Evolutionary conservation across 306 rosid species (phyloP).

Genomic region (Pterocarpus macrocarpus): DNA sequence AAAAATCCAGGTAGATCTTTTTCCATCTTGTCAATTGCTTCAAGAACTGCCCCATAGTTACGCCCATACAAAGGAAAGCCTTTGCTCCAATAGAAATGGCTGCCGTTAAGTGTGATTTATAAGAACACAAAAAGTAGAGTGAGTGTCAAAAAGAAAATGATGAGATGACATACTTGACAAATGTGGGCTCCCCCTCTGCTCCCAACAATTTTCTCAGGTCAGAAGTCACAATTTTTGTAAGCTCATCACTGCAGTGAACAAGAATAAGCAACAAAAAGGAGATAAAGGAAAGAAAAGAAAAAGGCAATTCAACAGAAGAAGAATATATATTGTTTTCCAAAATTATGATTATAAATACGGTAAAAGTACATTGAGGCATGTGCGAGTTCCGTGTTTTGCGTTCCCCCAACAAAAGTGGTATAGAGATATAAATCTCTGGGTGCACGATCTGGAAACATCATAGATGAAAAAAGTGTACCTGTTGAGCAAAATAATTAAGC

Average conservation of each 20-base stretch:
- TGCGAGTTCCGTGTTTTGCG: slow-evolving; percentile 78
- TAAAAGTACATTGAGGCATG: slow-evolving; percentile 74
- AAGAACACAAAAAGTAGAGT: slow-evolving; percentile 34
- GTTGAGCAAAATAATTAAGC: slow-evolving; percentile 47
- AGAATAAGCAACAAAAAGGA: slow-evolving; percentile 34
- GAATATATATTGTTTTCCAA: slow-evolving; percentile 34
- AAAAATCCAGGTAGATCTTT: slow-evolving; percentile 88
- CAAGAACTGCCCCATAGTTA: slow-evolving; percentile 77
- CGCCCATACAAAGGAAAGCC: slow-evolving; percentile 91
- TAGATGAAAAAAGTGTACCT: slow-evolving; percentile 96
- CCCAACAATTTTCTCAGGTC: slow-evolving; percentile 89
- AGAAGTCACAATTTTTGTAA: slow-evolving; percentile 77
- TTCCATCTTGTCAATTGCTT: slow-evolving; percentile 87
- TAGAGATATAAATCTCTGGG: slow-evolving; percentile 78
- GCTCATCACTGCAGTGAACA: slow-evolving; percentile 67
- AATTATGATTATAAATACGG: slow-evolving; percentile 33
- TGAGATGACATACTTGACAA: slow-evolving; percentile 67
- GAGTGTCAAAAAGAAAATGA: slow-evolving; percentile 30
- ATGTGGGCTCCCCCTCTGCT: slow-evolving; percentile 89
- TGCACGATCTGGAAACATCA: slow-evolving; percentile 98
- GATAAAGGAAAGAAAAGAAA: slow-evolving; percentile 35
- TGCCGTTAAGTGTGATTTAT: slow-evolving; percentile 56
- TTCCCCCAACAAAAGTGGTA: slow-evolving; percentile 91
- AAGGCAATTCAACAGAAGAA: slow-evolving; percentile 1
- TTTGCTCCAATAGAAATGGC: slow-evolving; percentile 90